Conservation (phyloP, 2,329 filamentous ascomycete species). For the Hymenoscyphus scutula region DNA sequence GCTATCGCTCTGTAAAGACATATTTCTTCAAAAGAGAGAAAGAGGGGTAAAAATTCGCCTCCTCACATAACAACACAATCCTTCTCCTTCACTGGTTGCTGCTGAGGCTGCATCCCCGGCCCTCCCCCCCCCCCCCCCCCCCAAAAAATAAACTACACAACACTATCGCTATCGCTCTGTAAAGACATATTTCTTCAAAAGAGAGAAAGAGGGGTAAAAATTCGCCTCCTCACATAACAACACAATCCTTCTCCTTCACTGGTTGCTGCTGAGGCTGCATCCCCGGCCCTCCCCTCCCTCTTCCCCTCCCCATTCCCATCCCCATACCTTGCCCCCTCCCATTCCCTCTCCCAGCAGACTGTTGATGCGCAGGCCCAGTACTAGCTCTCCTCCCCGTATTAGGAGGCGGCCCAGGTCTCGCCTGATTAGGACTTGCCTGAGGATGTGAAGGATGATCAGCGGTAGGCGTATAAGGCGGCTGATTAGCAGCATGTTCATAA, state of each 20-base stretch:
- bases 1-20: no score
- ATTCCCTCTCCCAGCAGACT: conserved; percentile 3
- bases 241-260: conserved; percentile 29
- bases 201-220: no score
- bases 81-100: conserved; percentile 20
- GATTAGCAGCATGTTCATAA: conserved; percentile 62
- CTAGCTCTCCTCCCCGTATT: conserved; percentile 22
- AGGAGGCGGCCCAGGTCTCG: background rate
- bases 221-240: conserved; percentile 26
- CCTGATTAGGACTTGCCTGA: conserved; percentile 18
- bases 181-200: no score
- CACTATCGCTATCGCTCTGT: no score
- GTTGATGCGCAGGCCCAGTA: conserved; percentile 21
- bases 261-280: background rate
- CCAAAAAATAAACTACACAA: no score
- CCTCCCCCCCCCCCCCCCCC: background rate
- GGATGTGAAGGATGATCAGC: conserved; percentile 43
- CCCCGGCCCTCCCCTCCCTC: background rate
- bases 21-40: no score
- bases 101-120: background rate
- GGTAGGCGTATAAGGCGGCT: conserved; percentile 54
- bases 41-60: no score
- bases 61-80: conserved; percentile 33
- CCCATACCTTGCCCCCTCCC: no score
- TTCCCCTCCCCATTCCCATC: background rate